A percentile compares a stretch with the other conserved stretches of the same genome.
Conservation (phyloP, 129 eudicot genomes). For the Dittrichia graveolens region DNA sequence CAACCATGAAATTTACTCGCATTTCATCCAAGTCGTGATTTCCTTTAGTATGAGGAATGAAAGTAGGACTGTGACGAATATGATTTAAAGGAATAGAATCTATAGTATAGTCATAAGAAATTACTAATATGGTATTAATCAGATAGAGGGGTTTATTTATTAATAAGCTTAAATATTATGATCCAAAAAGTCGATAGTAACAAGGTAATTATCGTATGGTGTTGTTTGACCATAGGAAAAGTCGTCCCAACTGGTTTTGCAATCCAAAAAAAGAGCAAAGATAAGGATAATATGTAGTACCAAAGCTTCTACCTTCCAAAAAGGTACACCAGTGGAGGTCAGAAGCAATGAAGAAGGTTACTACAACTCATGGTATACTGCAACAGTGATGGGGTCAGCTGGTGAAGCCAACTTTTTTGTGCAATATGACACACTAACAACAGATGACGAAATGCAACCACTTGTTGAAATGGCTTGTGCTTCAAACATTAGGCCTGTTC, state of each 20-base stretch:
- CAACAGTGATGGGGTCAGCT: constrained; percentile 39
- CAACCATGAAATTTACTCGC: no score
- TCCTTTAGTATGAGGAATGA: neutral
- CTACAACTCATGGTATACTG: constrained; percentile 64
- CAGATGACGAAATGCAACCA: constrained; percentile 48
- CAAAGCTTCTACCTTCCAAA: constrained; percentile 24
- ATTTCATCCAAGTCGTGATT: neutral
- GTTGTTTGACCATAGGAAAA: constrained; percentile 9
- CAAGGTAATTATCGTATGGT: neutral
- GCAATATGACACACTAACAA: constrained; percentile 55
- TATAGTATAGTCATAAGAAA: neutral
- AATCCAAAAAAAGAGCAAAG: constrained; percentile 27
- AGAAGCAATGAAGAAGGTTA: constrained; percentile 64
- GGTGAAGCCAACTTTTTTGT: constrained; percentile 44
- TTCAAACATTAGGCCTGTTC: constrained; percentile 48
- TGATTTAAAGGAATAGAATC: neutral
- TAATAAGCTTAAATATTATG: constrained; percentile 7
- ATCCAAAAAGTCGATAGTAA: constrained; percentile 4
- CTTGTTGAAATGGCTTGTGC: constrained; percentile 51
- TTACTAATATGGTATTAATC: neutral
- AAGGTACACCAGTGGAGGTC: constrained; percentile 44
- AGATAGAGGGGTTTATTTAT: neutral
- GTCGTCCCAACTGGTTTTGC: constrained; percentile 7
- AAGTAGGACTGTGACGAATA: neutral
- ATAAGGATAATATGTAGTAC: constrained; percentile 24